A percentile compares a stretch with the other conserved stretches of the same genome.
phyloP scores from a whole-genome alignment of 202 grass and related monocot genomes.

The Schoenoplectus tabernaemontani region DNA sequence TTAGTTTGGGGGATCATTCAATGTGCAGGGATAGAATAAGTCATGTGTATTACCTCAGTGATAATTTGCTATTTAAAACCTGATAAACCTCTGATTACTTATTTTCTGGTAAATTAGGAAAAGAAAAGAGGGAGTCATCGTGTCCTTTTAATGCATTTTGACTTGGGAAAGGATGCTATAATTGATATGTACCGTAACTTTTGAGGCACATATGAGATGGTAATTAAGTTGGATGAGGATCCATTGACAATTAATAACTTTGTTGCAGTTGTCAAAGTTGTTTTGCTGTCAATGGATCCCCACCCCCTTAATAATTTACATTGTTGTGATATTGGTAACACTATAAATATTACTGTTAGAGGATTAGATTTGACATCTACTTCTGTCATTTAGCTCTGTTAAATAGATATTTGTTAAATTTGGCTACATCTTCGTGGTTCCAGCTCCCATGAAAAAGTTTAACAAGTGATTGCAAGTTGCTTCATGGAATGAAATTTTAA shows the following conservation, averaged over 20 bases:
- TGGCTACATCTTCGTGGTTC: neutral
- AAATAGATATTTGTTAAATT: neutral
- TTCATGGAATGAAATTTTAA: neutral
- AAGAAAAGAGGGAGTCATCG: neutral
- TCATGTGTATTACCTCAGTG: neutral
- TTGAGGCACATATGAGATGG: neutral
- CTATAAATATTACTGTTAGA: neutral
- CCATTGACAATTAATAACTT: too few species aligned
- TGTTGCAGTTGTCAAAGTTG: too few species aligned
- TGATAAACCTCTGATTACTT: neutral
- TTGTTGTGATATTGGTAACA: neutral
- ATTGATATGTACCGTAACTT: neutral
- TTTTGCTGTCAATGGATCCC: too few species aligned
- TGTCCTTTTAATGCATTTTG: neutral
- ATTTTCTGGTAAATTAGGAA: neutral
- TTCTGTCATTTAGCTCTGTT: neutral
- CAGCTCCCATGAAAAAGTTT: neutral
- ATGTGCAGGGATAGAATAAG: neutral
- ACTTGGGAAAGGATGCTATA: neutral
- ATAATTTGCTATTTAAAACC: neutral
- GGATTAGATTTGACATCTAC: neutral
- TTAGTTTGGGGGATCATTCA: neutral
- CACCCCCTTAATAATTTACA: neutral
- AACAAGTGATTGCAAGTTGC: neutral
- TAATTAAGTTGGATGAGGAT: neutral